Conservation (phyloP, 352 stramenopile genomes). For the Pythium vanterpoolii region DNA sequence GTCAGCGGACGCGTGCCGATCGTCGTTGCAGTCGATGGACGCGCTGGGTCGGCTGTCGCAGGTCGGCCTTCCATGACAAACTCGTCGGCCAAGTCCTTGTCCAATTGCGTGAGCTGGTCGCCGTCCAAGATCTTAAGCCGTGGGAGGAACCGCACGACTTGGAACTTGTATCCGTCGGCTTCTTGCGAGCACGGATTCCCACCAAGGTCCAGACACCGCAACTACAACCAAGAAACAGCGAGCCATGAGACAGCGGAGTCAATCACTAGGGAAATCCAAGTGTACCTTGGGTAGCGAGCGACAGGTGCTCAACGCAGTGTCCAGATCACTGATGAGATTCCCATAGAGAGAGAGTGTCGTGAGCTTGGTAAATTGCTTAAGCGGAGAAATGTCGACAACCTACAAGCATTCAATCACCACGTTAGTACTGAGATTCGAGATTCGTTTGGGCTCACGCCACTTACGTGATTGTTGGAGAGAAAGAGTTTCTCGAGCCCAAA, state of each 20-base stretch:
- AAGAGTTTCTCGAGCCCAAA: conserved; percentile 37
- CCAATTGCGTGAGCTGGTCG: conserved; percentile 63
- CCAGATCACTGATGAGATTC: conserved; percentile 29
- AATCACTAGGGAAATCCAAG: too few species aligned
- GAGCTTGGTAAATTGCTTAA: conserved; percentile 29
- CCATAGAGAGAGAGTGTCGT: conserved; percentile 31
- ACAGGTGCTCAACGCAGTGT: conserved; percentile 24
- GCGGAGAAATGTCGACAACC: conserved; percentile 25
- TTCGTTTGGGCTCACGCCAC: too few species aligned
- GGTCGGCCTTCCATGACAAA: conserved; percentile 29
- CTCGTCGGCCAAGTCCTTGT: conserved; percentile 74
- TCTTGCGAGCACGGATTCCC: conserved; percentile 70
- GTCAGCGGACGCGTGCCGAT: conserved; percentile 16
- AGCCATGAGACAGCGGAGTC: too few species aligned
- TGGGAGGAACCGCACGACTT: conserved; percentile 51
- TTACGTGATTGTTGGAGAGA: conserved; percentile 31
- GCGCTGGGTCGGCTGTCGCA: background rate
- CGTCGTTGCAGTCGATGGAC: conserved; percentile 12
- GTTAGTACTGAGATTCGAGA: background rate
- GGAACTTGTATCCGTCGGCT: conserved; percentile 71
- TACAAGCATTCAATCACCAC: background rate
- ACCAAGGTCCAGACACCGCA: conserved; percentile 65
- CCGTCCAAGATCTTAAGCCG: conserved; percentile 72
- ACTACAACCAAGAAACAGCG: too few species aligned
- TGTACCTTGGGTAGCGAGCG: conserved; percentile 27